Conservation (phyloP, 495 filamentous ascomycete genomes). For the Aspergillus leporis region DNA sequence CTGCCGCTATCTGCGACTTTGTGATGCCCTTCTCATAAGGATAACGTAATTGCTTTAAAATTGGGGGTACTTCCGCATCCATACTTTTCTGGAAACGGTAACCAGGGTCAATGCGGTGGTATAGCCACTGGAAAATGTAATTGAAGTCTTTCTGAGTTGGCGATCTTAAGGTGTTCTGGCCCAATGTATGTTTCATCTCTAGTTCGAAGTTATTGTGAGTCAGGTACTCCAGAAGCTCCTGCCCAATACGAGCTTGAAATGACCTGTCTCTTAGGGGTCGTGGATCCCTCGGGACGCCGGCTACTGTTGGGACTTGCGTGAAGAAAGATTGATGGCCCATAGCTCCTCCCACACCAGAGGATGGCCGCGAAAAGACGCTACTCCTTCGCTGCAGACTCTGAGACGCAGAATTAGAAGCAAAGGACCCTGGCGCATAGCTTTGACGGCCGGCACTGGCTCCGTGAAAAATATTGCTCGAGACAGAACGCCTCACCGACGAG, state of each 20-base stretch:
- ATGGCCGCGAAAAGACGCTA: slow-evolving; percentile 76
- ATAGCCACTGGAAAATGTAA: slow-evolving; percentile 95
- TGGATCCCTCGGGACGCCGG: slow-evolving; percentile 83
- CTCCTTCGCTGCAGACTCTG: slow-evolving; percentile 68
- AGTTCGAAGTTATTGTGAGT: slow-evolving; percentile 91
- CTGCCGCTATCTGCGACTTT: slow-evolving; percentile 90
- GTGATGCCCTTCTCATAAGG: slow-evolving; percentile 92
- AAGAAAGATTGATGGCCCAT: slow-evolving; percentile 87
- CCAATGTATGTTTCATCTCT: slow-evolving; percentile 90
- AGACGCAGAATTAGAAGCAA: slow-evolving; percentile 45
- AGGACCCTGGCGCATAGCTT: slow-evolving; percentile 68
- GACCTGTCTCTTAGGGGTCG: slow-evolving; percentile 78
- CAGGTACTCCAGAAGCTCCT: slow-evolving; percentile 89
- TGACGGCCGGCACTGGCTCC: slow-evolving; percentile 60
- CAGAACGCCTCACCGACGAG: slow-evolving; percentile 83
- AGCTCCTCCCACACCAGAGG: slow-evolving; percentile 52
- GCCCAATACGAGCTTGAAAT: slow-evolving; percentile 79
- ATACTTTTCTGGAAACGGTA: slow-evolving; percentile 90
- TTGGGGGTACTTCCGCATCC: slow-evolving; percentile 87
- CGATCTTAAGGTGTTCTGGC: slow-evolving; percentile 81
- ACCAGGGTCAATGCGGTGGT: slow-evolving; percentile 88
- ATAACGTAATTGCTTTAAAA: slow-evolving; percentile 90
- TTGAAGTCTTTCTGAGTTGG: slow-evolving; percentile 99
- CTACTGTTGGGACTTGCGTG: slow-evolving; percentile 73
- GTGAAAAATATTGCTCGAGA: slow-evolving; percentile 68